Base-by-base conservation (phyloP, 192 early-diverging fungal species). In the Oehlia diaphana region DNA sequence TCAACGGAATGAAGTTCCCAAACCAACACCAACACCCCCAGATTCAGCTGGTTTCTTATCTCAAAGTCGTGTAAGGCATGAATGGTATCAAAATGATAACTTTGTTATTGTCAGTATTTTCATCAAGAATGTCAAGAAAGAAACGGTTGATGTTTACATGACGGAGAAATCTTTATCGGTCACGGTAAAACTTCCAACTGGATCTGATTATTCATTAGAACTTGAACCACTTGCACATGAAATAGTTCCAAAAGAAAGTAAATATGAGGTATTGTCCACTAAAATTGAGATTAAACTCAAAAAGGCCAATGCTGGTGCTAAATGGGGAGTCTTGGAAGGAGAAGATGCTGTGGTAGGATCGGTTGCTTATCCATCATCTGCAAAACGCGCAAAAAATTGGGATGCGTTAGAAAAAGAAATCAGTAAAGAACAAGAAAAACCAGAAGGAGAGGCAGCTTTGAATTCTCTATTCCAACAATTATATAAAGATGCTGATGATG, bases 31-130 rank as follows among this genome's bases (percentile, higher is more conserved):
- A 4, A 62, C 72, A 42, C 33, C 64, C 2, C 35, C 61, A 13
- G 35, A 19, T 14, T 72, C 81, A 5, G 44, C 77, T 72, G 42
- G 37, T 35, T 72, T 74, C 28, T 63, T 78, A 42, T 68, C 65
- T 71, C 64, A 79, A 77, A 63, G 82, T 83, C 68, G 80, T 39
- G 79, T 83, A 35, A 42, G 97, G 79, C 96, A 98, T 79, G 97
- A 99, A 86, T 98, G 96, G 97, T 98, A 94, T 86, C 98, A 99
- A 84, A 99, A 93, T 80, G 98, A 98, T 76, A 81, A 86, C 33
- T 91, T 84, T 84, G 93, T 99, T 42, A 96, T 92, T 14, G 82
- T 99, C 53, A 90, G 92, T 62, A 87, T 99, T 61, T 98, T 98
- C 81, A 92, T 96, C 86, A 98, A 97, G 88, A 93, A 94, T 26